Conservation (phyloP, 2,329 filamentous ascomycete species). For the Metarhizium anisopliae region DNA sequence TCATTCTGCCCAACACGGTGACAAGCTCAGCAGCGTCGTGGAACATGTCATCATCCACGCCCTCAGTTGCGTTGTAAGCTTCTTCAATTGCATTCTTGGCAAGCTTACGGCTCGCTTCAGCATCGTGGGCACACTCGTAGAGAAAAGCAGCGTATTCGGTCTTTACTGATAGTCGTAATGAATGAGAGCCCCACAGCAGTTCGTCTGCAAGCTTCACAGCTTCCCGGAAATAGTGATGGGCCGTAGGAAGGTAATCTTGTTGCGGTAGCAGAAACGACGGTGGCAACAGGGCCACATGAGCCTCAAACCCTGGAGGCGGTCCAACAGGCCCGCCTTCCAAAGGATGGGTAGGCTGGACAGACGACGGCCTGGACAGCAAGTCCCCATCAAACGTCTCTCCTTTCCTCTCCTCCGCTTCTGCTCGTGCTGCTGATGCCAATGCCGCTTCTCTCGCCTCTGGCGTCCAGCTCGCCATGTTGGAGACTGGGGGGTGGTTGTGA, state of each 20-base stretch:
- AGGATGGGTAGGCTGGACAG: constrained; percentile 38
- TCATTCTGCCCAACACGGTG: constrained; percentile 77
- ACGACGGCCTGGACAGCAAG: constrained; percentile 29
- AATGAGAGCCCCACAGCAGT: constrained; percentile 79
- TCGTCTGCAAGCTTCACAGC: constrained; percentile 66
- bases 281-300: constrained; percentile 28
- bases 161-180: constrained; percentile 79
- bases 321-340: constrained; percentile 52
- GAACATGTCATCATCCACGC: constrained; percentile 94
- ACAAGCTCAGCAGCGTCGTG: constrained; percentile 85
- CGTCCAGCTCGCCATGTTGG: constrained; percentile 45
- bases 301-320: constrained; percentile 45
- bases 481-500: constrained; percentile 79
- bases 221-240: constrained; percentile 70
- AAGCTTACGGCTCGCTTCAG: constrained; percentile 63
- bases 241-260: constrained; percentile 73
- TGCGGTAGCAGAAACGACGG: constrained; percentile 74
- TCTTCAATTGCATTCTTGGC: constrained; percentile 80
- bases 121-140: constrained; percentile 85
- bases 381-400: constrained; percentile 36
- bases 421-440: constrained; percentile 22
- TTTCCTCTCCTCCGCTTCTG: constrained; percentile 36
- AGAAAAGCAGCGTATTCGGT: constrained; percentile 89
- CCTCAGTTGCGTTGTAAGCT: constrained; percentile 84
- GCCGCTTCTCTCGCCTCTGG: constrained; percentile 33